Evolutionary conservation across 257 asterid species (phyloP).

Genomic region (Nicotiana tabacum): DNA sequence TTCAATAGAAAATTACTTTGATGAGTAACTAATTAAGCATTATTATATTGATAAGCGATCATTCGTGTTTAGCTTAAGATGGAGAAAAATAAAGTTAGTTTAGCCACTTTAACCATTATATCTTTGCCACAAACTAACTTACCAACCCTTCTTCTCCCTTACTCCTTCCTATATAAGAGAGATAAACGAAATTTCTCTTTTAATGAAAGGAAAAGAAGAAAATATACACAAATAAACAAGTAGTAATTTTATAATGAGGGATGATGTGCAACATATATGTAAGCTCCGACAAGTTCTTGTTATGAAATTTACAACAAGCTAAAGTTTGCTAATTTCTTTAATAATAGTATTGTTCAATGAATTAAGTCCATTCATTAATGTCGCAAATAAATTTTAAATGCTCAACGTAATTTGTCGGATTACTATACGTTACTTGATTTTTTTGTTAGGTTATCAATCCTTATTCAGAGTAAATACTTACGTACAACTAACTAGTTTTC

Average conservation of each 20-base stretch:
- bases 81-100: not conserved
- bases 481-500: not conserved
- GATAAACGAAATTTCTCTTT: not conserved
- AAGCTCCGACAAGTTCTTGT: not conserved
- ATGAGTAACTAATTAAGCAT: not conserved
- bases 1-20: not conserved
- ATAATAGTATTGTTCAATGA: not conserved
- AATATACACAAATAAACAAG: not conserved
- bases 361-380: not conserved
- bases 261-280: no score
- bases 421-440: not conserved
- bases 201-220: not conserved
- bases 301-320: not conserved
- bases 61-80: conserved; percentile 1
- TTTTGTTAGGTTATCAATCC: not conserved
- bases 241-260: not conserved
- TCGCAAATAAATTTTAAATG: not conserved
- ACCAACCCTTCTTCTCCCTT: conserved; percentile 4
- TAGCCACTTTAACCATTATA: not conserved
- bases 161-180: not conserved
- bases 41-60: not conserved
- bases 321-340: not conserved
- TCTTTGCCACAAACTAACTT: not conserved
- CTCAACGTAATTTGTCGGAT: not conserved
- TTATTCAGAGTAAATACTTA: not conserved